A percentile compares a stretch with the other conserved stretches of the same genome.
These are phyloP conservation scores for Boechera retrofracta DNA, from an alignment of 345 rosid species.

Conservation along the genomic window DNA sequence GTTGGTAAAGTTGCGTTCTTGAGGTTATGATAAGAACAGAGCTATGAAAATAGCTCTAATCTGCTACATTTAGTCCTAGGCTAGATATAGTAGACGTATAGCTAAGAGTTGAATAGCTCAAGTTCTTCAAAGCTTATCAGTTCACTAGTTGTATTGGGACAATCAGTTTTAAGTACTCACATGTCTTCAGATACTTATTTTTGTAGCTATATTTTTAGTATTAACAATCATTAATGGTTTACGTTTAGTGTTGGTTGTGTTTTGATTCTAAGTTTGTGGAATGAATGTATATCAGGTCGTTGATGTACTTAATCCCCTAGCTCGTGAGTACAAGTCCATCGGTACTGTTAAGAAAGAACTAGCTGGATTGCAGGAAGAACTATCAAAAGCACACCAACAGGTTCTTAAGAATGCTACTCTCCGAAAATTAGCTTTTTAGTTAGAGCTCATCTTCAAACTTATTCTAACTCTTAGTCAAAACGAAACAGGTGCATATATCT, in stretches of 20 bases:
- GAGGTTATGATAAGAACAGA: neutral
- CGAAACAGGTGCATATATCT: conserved; percentile 86
- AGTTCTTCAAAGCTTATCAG: neutral
- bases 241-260: neutral
- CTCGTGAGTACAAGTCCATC: conserved; percentile 94
- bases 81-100: neutral
- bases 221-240: neutral
- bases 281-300: conserved; percentile 67
- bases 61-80: conserved; percentile 13
- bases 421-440: neutral
- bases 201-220: neutral
- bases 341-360: conserved; percentile 92
- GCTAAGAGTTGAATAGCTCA: neutral
- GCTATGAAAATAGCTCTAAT: neutral
- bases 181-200: neutral
- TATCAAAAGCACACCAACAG: conserved; percentile 88
- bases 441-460: neutral
- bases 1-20: neutral
- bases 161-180: neutral
- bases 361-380: conserved; percentile 84
- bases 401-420: conserved; percentile 45
- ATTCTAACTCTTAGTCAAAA: conserved; percentile 7
- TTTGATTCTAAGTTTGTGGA: conserved; percentile 2
- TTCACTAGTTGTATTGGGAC: neutral
- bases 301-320: conserved; percentile 93